Base-by-base conservation (phyloP, 1,284 basidiomycete species). In the Tranzscheliella williamsii region DNA sequence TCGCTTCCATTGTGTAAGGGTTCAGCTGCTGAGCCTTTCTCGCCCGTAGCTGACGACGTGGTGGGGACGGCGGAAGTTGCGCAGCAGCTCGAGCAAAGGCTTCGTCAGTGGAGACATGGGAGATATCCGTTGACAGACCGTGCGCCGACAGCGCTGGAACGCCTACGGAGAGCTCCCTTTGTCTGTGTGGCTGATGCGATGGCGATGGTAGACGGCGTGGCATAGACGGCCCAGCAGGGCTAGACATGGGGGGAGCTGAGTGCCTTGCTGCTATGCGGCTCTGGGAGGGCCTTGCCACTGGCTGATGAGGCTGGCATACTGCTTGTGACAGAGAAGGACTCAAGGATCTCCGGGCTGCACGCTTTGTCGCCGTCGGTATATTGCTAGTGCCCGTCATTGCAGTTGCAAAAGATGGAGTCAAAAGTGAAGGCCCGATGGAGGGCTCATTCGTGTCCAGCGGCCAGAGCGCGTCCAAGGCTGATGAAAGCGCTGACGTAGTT, bases 1-100 rank as follows among this genome's bases (percentile, higher is more conserved):
- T 47, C 16, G 73, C 72, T 44, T 80, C 79, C 38, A 72, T 51
- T 2, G 78, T 77, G 42, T 78, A 80, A 0, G 79, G 79, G 15
- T 75, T 73, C 31, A 80, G 72, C 46, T 80, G 79, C 4, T 67
- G 66, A 1, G 70, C 60, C 1, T 78, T 79, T 2, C 79, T 71
- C 3, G 54, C 46, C 12, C 79, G 75, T 22, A 80, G 43, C 16
- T 57, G 43, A 17, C 57, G 66, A 3, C 64, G 48, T 4, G 61
- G 70, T 7, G 65, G 64, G 2, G 62, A 50, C 1, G 51, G 57
- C 16, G 56, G 48, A 20, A 45, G 54, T 11, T 49, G 49, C 22
- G 61, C 54, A 12, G 61, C 55, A 6, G 46, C 48, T 27, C 49
- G 31, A 15, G 60, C 60, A 1, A 56, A 7, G 2, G 20, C 33